phyloP scores from a whole-genome alignment of 2,329 filamentous ascomycete genomes.

The Penicillium sp. region DNA sequence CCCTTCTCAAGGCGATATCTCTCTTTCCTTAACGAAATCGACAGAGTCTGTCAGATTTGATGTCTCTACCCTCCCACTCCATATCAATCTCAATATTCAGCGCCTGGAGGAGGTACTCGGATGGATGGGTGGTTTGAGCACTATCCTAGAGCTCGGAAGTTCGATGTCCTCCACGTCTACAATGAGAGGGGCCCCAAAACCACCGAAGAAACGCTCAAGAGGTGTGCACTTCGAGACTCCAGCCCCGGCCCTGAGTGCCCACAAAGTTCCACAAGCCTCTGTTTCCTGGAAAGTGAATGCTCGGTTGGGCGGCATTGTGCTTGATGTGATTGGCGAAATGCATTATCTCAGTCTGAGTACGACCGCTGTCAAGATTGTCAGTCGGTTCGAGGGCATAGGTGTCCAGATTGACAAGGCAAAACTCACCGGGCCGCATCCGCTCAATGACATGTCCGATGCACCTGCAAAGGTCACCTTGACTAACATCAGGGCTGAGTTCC shows the following conservation, averaged over 20 bases:
- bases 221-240: conserved; percentile 61
- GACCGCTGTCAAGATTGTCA: conserved; percentile 78
- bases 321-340: conserved; percentile 75
- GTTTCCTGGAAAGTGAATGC: conserved; percentile 67
- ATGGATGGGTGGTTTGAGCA: conserved; percentile 89
- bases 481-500: conserved; percentile 71
- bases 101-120: conserved; percentile 82
- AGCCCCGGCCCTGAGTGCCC: conserved; percentile 35
- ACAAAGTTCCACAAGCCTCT: conserved; percentile 17
- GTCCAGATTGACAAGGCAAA: conserved; percentile 75
- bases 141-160: conserved; percentile 82
- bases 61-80: conserved; percentile 74
- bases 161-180: conserved; percentile 78
- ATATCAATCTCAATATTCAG: conserved; percentile 74
- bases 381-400: conserved; percentile 70
- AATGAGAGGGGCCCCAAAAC: conserved; percentile 38
- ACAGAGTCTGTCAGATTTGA: conserved; percentile 51
- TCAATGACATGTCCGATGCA: conserved; percentile 50
- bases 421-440: conserved; percentile 69
- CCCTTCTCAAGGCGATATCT: conserved; percentile 43
- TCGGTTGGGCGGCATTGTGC: conserved; percentile 72
- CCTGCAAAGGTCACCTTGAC: conserved; percentile 64
- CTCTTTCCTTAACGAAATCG: conserved; percentile 38
- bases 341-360: conserved; percentile 75
- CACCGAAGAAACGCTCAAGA: conserved; percentile 39